Evolutionary conservation across 2,329 filamentous ascomycete genomes (phyloP), one percentile per base, ranked within the genome.

Genomic region (Aspergillus persii): DNA sequence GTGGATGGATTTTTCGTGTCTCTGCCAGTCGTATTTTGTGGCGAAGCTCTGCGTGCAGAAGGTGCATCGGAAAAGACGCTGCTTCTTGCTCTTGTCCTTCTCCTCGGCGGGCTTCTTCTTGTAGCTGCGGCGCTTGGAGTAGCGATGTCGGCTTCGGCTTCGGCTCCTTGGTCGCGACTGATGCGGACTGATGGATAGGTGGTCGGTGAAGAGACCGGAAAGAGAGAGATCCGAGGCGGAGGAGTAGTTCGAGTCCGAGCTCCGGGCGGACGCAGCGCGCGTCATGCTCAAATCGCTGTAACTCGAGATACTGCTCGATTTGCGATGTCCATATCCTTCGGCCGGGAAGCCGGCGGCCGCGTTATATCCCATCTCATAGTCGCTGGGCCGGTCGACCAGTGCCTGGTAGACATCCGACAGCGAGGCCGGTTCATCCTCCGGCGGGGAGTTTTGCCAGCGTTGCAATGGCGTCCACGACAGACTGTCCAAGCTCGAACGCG

Each of bases 1-100:
- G 65, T 81, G 79, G 1, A 80, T 66, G 2, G 77, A 74, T 50
- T 79, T 81, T 60, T 81, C 79, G 59, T 81, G 79, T 15, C 79
- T 66, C 4, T 75, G 73, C 78, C 78, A 80, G 61, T 80, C 78
- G 54, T 79, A 79, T 49, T 80, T 80, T 3, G 72, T 75, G 30
- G 71, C 71, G 67, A 80, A 80, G 0, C 72, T 73, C 50, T 80
- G 77, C 5, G 73, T 75, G 62, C 78, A 80, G 61, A 80, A 80
- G 0, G 78, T 80, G 61, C 78, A 80, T 54, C 80, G 78, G 51
- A 56, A 64, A 2, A 50, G 50, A 1, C 62, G 51, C 12, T 56
- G 41, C 31, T 50, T 50, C 8, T 39, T 47, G 8, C 18, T 23
- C 26, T 47, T 47, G 8, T 27, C 26, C 44, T 47, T 47, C 3